Evolutionary conservation across 164 flowering plant genomes (phyloP), one percentile per base, ranked within the genome.

Genomic region (grape (Vitis vinifera)): DNA sequence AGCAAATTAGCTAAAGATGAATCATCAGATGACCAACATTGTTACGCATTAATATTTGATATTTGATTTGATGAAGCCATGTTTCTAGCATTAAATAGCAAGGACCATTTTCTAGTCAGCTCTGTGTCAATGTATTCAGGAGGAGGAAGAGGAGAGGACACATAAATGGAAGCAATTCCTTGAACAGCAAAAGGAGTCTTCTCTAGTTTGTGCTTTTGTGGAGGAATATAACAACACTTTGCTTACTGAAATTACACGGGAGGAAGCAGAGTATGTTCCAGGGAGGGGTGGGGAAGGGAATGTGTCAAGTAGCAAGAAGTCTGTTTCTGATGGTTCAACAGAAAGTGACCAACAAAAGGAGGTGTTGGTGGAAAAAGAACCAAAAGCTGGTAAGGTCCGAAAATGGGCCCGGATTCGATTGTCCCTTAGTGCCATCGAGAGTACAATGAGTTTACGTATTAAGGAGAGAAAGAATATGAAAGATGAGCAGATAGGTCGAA

Each of bases 81-180:
- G 64, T 49, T 64, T 51, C 44, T 64, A 16, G 57, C 56, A 50
- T 23, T 14, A 44, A 2, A 37, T 61, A 37, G 44, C 44, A 37
- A 37, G 44, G 44, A 2, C 44, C 44, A 4, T 70, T 67, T 17
- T 63, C 48, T 55, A 6, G 48, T 11, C 50, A 58, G 15, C 56
- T 30, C 10, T 65, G 62, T 27, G 56, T 64, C 59, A 44, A 49
- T 63, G 65, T 15, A 55, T 66, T 63, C 74, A 84, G 87, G 87
- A 84, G 67, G 87, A 84, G 67, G 87, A 84, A 75, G 81, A 72
- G 59, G 87, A 84, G 62, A 77, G 87, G 59, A 72, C 76, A 62
- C 70, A 72, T 9, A 82, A 77, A 66, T 84, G 87, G 87, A 72
- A 69, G 56, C 55, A 8, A 58, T 84, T 84, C 51, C 77, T 84